Evolutionary conservation across 176 grass and related monocot genomes (phyloP).

Genomic region (Luzula sylvatica): DNA sequence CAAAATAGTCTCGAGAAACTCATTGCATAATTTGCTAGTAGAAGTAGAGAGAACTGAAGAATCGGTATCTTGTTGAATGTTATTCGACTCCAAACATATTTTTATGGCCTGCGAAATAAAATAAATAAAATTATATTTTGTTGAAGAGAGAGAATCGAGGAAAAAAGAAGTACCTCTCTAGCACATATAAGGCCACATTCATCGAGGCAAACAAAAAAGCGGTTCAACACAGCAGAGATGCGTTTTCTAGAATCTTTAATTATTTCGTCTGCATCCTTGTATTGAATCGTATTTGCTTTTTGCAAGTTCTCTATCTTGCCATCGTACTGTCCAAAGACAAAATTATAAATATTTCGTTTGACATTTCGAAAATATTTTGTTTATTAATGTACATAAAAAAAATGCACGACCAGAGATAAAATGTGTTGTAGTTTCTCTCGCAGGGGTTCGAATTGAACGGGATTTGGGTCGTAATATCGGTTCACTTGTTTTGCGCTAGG

Average conservation of each 20-base stretch:
- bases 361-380: not conserved
- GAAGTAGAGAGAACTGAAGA: not conserved
- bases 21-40: not conserved
- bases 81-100: conserved; percentile 50
- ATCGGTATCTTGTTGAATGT: conserved; percentile 2
- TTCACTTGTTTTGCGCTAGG: conserved; percentile 60
- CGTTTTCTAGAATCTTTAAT: conserved; percentile 47
- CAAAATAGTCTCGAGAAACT: conserved; percentile 14
- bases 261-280: conserved; percentile 52
- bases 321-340: conserved; percentile 48
- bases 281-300: conserved; percentile 21
- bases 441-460: conserved; percentile 44
- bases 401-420: conserved; percentile 2
- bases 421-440: conserved; percentile 30
- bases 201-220: conserved; percentile 65
- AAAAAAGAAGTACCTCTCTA: conserved; percentile 53
- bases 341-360: not conserved
- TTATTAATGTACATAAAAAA: not conserved
- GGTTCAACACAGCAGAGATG: conserved; percentile 42
- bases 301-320: conserved; percentile 37
- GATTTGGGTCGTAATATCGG: conserved; percentile 52
- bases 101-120: conserved; percentile 47
- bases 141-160: not conserved
- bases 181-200: conserved; percentile 72
- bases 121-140: conserved; percentile 11